A percentile compares a stretch with the other conserved stretches of the same genome.
Evolutionary conservation across 192 early-diverging fungal genomes (phyloP).

Genomic region (Coemansia sp.): DNA sequence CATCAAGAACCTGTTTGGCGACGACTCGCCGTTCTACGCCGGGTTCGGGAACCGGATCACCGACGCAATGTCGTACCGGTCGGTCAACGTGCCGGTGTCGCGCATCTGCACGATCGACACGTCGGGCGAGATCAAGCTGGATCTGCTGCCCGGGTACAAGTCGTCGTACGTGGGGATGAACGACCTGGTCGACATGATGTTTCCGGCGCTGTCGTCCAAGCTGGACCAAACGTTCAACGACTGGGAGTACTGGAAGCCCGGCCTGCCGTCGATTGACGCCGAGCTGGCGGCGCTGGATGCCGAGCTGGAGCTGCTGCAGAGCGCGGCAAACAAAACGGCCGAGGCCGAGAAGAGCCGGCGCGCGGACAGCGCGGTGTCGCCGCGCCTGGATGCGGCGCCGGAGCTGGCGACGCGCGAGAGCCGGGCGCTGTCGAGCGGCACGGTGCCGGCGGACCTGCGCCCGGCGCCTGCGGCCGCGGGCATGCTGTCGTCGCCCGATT

Average conservation of each 20-base stretch:
- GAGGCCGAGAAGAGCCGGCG: too few species aligned
- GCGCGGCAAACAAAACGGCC: background rate
- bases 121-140: conserved; percentile 84
- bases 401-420: background rate
- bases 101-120: conserved; percentile 97
- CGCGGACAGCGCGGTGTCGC: background rate
- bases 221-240: conserved; percentile 74
- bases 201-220: conserved; percentile 64
- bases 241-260: conserved; percentile 74
- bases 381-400: background rate
- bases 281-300: conserved; percentile 36
- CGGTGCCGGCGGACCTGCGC: background rate
- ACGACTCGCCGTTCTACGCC: conserved; percentile 84
- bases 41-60: conserved; percentile 98
- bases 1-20: conserved; percentile 82
- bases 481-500: conserved; percentile 1
- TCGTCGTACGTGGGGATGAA: conserved; percentile 86
- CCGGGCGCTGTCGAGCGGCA: conserved; percentile 4
- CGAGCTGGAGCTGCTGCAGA: background rate
- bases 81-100: conserved; percentile 86
- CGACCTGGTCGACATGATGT: conserved; percentile 93
- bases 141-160: conserved; percentile 79
- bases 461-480: background rate
- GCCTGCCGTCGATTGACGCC: conserved; percentile 29
- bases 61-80: conserved; percentile 91